Evolutionary conservation across 179 eudicot species (phyloP), one percentile per base, ranked within the genome.

Genomic region (Actinidia arguta): DNA sequence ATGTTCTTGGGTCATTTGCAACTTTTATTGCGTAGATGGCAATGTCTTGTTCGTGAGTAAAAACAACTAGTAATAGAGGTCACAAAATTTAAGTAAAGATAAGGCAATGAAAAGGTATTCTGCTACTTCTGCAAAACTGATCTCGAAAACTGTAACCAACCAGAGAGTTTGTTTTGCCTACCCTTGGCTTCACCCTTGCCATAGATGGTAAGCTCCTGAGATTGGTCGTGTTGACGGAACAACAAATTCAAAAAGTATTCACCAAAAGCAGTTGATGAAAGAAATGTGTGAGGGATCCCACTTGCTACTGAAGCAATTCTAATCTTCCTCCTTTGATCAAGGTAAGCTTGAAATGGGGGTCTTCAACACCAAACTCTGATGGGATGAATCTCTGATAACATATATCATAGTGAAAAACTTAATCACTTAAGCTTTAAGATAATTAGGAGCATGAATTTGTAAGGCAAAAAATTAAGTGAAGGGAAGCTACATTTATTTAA

Each of bases 281-380:
- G 42, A 80, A 8, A 80, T 4, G 82, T 70, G 1, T 16, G 70
- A 39, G 82, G 77, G 11, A 71, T 58, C 12, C 77, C 82, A 39
- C 7, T n/a, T 76, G 68, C 69, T 55, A 58, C 69, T 3, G 69
- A 42, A 3, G 70, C 80, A 52, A 39, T 80, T 42, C 82, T 69
- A 36, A 80, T 56, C 68, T 55, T 80, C 77, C 42, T 80, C 76
- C 17, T 80, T n/a, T 54, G 24, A 24, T 80, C 77, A 10, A 80
- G 68, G 44, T 4, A 5, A 22, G 52, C 69, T 80, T 80, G 68
- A 24, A 70, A 70, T 14, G 82, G 68, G 18, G 69, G 82, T 39
- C 76, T 4, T 80, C 82, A 22, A 9, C 3, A 14, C 82, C 77
- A 71, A 80, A 80, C 3, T 80, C 82, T 70, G 82, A 70, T 17